Evolutionary conservation across 2,329 filamentous ascomycete species (phyloP).

Genomic region (Colletotrichum sp.): DNA sequence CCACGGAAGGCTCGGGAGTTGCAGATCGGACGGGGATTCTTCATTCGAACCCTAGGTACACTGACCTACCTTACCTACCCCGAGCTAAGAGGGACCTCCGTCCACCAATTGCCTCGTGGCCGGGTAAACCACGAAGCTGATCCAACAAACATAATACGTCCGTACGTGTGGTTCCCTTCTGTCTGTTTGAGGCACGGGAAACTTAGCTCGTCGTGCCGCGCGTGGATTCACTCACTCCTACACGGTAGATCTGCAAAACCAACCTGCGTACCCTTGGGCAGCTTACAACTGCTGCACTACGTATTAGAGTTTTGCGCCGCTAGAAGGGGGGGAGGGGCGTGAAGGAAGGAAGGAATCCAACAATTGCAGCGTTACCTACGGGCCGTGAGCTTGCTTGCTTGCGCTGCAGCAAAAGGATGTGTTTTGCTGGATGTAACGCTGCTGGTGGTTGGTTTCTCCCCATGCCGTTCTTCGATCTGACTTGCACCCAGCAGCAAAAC

Average conservation of each 20-base stretch:
- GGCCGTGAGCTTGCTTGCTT: background rate
- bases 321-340: background rate
- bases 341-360: background rate
- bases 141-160: too few relatives aligned
- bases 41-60: background rate
- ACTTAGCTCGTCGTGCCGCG: background rate
- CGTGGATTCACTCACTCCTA: background rate
- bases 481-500: background rate
- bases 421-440: background rate
- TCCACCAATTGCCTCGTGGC: background rate
- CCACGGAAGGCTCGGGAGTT: background rate
- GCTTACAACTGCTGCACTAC: background rate
- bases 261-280: background rate
- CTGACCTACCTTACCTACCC: background rate
- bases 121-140: background rate
- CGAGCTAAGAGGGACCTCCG: background rate
- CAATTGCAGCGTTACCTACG: background rate
- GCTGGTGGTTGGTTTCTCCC: background rate
- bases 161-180: background rate
- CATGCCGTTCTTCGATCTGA: background rate
- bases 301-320: background rate
- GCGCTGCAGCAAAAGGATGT: background rate
- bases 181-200: background rate
- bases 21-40: background rate
- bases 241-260: background rate